These are phyloP conservation scores for Aspergillus homomorphus DNA, from an alignment of 495 filamentous ascomycete species.

Conservation along the genomic window DNA sequence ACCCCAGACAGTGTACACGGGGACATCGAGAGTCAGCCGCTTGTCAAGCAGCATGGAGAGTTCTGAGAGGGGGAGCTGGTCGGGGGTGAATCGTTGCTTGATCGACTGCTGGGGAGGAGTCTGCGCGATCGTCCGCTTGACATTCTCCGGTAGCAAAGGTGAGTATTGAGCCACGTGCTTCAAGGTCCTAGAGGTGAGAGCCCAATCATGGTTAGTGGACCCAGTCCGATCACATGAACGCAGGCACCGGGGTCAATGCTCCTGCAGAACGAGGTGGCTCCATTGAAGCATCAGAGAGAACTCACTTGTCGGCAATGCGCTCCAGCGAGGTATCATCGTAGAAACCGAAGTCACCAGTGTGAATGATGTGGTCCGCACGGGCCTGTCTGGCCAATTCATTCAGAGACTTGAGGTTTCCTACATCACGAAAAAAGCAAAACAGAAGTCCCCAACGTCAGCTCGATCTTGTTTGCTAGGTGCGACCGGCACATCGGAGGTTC, in stretches of 20 bases:
- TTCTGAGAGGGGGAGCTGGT: constrained; percentile 91
- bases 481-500: background rate
- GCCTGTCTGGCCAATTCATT: constrained; percentile 95
- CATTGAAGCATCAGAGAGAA: constrained; percentile 11
- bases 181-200: constrained; percentile 64
- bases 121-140: constrained; percentile 81
- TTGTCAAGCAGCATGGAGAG: constrained; percentile 87
- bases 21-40: constrained; percentile 84
- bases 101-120: constrained; percentile 60
- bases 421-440: constrained; percentile 23
- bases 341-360: constrained; percentile 99
- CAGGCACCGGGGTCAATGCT: background rate
- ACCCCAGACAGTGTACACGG: constrained; percentile 98
- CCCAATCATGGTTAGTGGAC: constrained; percentile 13
- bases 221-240: constrained; percentile 7
- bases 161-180: constrained; percentile 99
- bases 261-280: background rate
- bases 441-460: constrained; percentile 14
- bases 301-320: constrained; percentile 98
- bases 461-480: background rate
- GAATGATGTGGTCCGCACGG: constrained; percentile 91
- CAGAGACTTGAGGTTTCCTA: constrained; percentile 91
- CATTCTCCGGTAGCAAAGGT: constrained; percentile 79
- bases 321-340: constrained; percentile 96
- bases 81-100: constrained; percentile 75